Conservation (phyloP, 2,329 filamentous ascomycete species). For the Ascocoryne sarcoides region DNA sequence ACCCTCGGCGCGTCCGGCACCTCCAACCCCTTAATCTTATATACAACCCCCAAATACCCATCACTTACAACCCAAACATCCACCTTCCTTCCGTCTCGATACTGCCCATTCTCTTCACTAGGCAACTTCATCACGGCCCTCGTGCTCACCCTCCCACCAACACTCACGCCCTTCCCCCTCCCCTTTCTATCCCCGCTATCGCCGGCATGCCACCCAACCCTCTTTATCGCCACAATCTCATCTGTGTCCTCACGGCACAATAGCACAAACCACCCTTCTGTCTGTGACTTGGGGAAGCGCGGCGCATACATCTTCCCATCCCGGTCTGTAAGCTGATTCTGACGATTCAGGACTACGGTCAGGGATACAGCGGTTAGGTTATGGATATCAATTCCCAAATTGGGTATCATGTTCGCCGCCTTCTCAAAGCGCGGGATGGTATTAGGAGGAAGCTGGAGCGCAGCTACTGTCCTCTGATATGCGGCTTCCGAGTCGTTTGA, state of each 20-base stretch:
- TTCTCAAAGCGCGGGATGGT: slow-evolving; percentile 37
- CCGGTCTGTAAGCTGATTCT: slow-evolving; percentile 55
- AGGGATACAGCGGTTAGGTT: slow-evolving; percentile 55
- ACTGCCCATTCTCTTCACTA: slow-evolving; percentile 22
- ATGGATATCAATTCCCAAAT: slow-evolving; percentile 53
- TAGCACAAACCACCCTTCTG: slow-evolving; percentile 84
- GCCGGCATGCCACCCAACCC: slow-evolving; percentile 60
- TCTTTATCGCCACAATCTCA: slow-evolving; percentile 78
- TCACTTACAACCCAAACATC: slow-evolving; percentile 78
- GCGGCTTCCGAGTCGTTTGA: slow-evolving; percentile 20
- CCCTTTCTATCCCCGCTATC: slow-evolving; percentile 19
- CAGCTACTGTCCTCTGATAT: slow-evolving; percentile 37
- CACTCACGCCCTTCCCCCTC: slow-evolving; percentile 25
- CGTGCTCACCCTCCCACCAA: slow-evolving; percentile 41
- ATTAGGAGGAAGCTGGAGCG: slow-evolving; percentile 39
- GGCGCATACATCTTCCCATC: slow-evolving; percentile 79
- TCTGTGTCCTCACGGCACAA: slow-evolving; percentile 59
- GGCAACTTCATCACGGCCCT: slow-evolving; percentile 54
- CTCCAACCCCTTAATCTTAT: slow-evolving; percentile 23
- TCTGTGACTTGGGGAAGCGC: slow-evolving; percentile 87
- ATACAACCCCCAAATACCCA: slow-evolving; percentile 69
- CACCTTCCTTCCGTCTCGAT: slow-evolving; percentile 46
- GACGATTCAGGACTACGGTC: slow-evolving; percentile 53
- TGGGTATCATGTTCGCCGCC: slow-evolving; percentile 58
- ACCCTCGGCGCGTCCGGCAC: slow-evolving; percentile 24